Conservation (phyloP, 371 early-diverging fungal genomes). For the Mortierella polycephala region DNA sequence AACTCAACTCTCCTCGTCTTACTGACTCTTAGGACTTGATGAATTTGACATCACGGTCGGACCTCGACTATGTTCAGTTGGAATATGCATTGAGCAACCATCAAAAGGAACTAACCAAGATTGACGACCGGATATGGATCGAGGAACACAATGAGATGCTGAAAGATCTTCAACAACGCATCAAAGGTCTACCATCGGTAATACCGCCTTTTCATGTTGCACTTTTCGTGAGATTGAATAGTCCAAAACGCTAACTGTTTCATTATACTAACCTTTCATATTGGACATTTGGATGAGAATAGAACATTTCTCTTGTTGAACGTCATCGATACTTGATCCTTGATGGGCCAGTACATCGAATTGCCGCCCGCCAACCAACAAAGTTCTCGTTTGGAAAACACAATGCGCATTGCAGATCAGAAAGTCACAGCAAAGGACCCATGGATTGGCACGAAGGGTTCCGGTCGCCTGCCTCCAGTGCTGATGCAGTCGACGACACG, state of each 20-base stretch:
- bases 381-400: slow-evolving; percentile 17
- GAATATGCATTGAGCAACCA: slow-evolving; percentile 36
- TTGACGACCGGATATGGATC: slow-evolving; percentile 54
- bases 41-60: slow-evolving; percentile 26
- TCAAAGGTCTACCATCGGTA: slow-evolving; percentile 52
- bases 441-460: slow-evolving; percentile 41
- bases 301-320: slow-evolving; percentile 49
- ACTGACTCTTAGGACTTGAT: slow-evolving; percentile 33
- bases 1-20: too few relatives aligned
- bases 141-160: slow-evolving; percentile 53
- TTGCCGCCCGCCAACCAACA: slow-evolving; percentile 30
- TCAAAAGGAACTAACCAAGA: slow-evolving; percentile 41
- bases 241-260: too few relatives aligned
- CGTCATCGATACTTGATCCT: slow-evolving; percentile 46
- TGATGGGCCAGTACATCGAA: slow-evolving; percentile 49
- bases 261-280: too few relatives aligned
- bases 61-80: slow-evolving; percentile 31
- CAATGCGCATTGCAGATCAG: slow-evolving; percentile 18
- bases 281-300: not conserved
- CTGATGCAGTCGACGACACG: slow-evolving; percentile 8
- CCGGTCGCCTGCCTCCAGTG: slow-evolving; percentile 10
- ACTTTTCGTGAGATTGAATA: too few relatives aligned
- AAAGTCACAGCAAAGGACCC: slow-evolving; percentile 10
- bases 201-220: too few relatives aligned
- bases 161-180: slow-evolving; percentile 48